Evolutionary conservation across 169 alveolate genomes (phyloP).

Genomic region (Toxoplasma gondii): DNA sequence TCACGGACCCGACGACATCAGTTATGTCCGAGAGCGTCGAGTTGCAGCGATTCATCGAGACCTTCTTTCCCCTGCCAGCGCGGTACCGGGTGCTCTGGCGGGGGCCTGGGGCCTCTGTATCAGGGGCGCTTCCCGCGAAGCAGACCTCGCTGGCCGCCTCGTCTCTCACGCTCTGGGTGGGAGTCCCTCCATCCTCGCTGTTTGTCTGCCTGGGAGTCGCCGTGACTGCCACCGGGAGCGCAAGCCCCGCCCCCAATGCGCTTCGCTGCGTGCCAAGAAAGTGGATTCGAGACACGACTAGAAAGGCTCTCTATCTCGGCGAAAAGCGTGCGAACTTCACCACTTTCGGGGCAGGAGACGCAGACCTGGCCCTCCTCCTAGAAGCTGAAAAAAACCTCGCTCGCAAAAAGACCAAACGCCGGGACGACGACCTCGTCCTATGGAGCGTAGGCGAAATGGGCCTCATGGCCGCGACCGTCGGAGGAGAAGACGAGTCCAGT

Average conservation of each 20-base stretch:
- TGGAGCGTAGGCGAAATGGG: slow-evolving; percentile 64
- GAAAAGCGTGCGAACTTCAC: slow-evolving; percentile 20
- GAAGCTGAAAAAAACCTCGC: not conserved
- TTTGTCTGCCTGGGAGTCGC: slow-evolving; percentile 40
- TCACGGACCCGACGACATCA: slow-evolving; percentile 34
- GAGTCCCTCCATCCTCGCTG: slow-evolving; percentile 57
- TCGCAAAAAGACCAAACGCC: not conserved
- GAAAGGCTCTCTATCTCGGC: slow-evolving; percentile 15
- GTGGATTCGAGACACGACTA: slow-evolving; percentile 27
- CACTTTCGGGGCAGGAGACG: not conserved
- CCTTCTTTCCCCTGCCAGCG: slow-evolving; percentile 42
- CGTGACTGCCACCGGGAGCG: slow-evolving; percentile 15
- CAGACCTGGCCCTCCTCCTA: not conserved
- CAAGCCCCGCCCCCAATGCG: slow-evolving; percentile 56
- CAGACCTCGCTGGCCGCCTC: not conserved
- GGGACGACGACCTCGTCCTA: slow-evolving; percentile 27
- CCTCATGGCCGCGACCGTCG: slow-evolving; percentile 48
- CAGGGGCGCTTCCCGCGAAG: not conserved
- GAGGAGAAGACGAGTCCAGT: slow-evolving; percentile 6
- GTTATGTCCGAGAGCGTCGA: slow-evolving; percentile 38
- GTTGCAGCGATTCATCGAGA: slow-evolving; percentile 10
- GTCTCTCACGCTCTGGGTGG: slow-evolving; percentile 61
- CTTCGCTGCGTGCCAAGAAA: slow-evolving; percentile 53
- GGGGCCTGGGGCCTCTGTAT: not conserved
- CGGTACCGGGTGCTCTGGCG: slow-evolving; percentile 39